Percentiles rank a stretch among this genome's conserved stretches.
Conservation (phyloP, 179 eudicot species). For the Silene coronaria region DNA sequence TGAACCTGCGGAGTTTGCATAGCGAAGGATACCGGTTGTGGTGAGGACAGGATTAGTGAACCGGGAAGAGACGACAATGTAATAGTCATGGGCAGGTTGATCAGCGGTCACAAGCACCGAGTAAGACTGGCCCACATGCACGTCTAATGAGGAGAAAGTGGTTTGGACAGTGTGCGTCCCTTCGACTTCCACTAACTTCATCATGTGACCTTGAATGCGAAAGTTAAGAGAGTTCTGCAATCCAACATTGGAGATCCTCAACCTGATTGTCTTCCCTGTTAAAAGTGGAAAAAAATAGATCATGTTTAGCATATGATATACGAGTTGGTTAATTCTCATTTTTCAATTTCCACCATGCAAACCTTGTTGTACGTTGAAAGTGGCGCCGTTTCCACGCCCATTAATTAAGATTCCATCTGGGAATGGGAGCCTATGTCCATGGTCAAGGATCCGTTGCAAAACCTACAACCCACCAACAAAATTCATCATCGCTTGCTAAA, state of each 20-base stretch:
- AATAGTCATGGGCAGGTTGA: slow-evolving; percentile 68
- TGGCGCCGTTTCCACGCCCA: slow-evolving; percentile 71
- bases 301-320: not conserved
- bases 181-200: slow-evolving; percentile 83
- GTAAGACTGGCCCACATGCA: slow-evolving; percentile 83
- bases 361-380: slow-evolving; percentile 83
- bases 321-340: not conserved
- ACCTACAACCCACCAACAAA: slow-evolving; percentile 30
- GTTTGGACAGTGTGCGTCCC: slow-evolving; percentile 88
- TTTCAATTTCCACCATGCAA: not conserved
- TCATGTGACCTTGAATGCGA: slow-evolving; percentile 75
- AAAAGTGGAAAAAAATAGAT: not conserved
- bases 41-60: slow-evolving; percentile 57
- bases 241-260: slow-evolving; percentile 86
- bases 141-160: slow-evolving; percentile 70
- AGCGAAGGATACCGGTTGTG: slow-evolving; percentile 59
- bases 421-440: slow-evolving; percentile 57
- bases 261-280: slow-evolving; percentile 86
- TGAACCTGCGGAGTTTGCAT: slow-evolving; percentile 54
- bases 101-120: slow-evolving; percentile 83
- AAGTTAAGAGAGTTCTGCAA: slow-evolving; percentile 80
- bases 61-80: slow-evolving; percentile 71
- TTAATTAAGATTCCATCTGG: slow-evolving; percentile 81
- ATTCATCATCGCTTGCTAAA: not conserved
- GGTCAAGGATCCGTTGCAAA: slow-evolving; percentile 52